Conservation (phyloP, 495 filamentous ascomycete genomes). For the Neurospora terricola region DNA sequence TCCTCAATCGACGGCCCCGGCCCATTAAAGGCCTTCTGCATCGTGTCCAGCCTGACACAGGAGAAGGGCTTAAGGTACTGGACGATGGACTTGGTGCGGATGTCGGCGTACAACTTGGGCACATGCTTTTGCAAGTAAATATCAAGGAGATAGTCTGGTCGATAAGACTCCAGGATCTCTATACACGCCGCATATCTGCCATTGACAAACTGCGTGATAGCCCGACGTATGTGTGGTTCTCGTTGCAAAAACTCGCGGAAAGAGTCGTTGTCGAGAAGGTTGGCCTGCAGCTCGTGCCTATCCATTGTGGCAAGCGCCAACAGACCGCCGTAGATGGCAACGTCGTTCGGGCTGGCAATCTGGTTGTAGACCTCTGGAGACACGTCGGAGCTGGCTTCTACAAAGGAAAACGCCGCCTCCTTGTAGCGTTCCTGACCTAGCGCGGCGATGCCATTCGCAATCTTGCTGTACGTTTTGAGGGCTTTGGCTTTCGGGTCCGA, state of each 20-base stretch:
- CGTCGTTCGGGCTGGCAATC: constrained; percentile 71
- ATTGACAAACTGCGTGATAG: constrained; percentile 76
- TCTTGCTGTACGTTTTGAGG: constrained; percentile 53
- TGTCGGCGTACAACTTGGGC: constrained; percentile 52
- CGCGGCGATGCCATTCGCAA: constrained; percentile 60
- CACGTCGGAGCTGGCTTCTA: constrained; percentile 43
- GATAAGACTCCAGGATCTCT: constrained; percentile 68
- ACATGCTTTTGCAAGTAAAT: constrained; percentile 75
- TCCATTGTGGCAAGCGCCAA: constrained; percentile 87
- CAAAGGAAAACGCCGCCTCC: constrained; percentile 65
- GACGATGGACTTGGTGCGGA: constrained; percentile 84
- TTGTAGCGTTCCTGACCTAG: constrained; percentile 54
- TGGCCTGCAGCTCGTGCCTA: constrained; percentile 58
- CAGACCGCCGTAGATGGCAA: constrained; percentile 86
- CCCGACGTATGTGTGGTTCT: constrained; percentile 88
- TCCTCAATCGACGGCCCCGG: constrained; percentile 53
- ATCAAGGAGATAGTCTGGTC: constrained; percentile 79
- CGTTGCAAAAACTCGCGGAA: constrained; percentile 88
- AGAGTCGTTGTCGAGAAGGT: constrained; percentile 64
- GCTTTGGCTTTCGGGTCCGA: constrained; percentile 47
- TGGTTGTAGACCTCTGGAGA: constrained; percentile 55
- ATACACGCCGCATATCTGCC: constrained; percentile 81
- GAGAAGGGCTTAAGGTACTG: constrained; percentile 83
- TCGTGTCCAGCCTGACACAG: constrained; percentile 57
- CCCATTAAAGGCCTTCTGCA: constrained; percentile 55